A percentile compares a stretch with the other conserved stretches of the same genome.
These are phyloP conservation scores for Lunularia cruciata DNA, from an alignment of 225 moss, liverwort and hornwort species.

Conservation along the genomic window DNA sequence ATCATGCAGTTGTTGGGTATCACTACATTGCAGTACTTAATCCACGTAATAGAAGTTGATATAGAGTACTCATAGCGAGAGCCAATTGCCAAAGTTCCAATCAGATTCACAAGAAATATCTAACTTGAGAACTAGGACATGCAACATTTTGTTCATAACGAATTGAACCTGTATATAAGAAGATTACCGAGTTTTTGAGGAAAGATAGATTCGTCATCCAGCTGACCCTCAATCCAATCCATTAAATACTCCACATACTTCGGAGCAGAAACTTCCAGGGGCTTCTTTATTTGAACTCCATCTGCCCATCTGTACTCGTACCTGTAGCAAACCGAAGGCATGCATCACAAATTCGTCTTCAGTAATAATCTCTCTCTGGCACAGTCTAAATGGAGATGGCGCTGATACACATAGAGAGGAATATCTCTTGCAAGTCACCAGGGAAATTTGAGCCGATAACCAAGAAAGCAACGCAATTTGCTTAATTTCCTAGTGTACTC, in stretches of 20 bases:
- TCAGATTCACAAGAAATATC: not conserved
- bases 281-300: constrained; percentile 94
- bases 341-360: too few relatives aligned
- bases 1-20: too few relatives aligned
- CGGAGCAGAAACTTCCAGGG: constrained; percentile 93
- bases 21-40: too few relatives aligned
- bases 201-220: constrained; percentile 93
- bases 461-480: too few relatives aligned
- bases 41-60: not conserved
- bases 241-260: constrained; percentile 98
- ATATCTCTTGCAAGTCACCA: not conserved
- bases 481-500: too few relatives aligned
- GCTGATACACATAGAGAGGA: too few relatives aligned
- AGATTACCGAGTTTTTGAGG: constrained; percentile 90
- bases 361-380: too few relatives aligned
- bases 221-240: constrained; percentile 99
- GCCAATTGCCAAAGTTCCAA: not conserved
- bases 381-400: too few relatives aligned
- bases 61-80: not conserved
- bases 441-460: not conserved
- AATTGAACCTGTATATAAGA: not conserved
- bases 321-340: constrained; percentile 36
- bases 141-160: not conserved
- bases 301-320: constrained; percentile 99
- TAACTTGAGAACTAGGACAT: not conserved